These are phyloP conservation scores for Leccinum pellstonianum DNA, from an alignment of 768 basidiomycete genomes.

Conservation along the genomic window DNA sequence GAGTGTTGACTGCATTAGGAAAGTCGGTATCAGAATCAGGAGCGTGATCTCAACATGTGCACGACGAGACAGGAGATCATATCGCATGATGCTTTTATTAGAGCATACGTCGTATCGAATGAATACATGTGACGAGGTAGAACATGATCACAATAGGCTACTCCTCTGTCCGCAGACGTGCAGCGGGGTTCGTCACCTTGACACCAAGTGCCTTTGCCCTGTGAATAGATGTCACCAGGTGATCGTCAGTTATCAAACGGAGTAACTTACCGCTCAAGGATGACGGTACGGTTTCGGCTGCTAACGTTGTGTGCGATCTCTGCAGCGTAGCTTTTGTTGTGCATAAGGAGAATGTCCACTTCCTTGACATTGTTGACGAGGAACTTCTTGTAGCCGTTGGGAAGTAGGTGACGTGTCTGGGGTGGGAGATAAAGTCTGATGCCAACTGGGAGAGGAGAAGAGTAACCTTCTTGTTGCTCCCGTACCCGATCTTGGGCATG, in stretches of 20 bases:
- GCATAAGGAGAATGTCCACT: constrained; percentile 94
- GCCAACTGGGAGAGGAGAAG: constrained; percentile 3
- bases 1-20: constrained; percentile 28
- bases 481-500: constrained; percentile 91
- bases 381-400: constrained; percentile 95
- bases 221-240: constrained; percentile 15
- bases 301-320: constrained; percentile 97
- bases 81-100: constrained; percentile 23
- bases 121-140: constrained; percentile 44
- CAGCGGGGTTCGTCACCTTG: constrained; percentile 93
- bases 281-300: constrained; percentile 89
- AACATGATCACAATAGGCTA: constrained; percentile 42
- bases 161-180: constrained; percentile 94
- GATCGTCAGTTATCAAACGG: background rate
- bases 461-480: constrained; percentile 78
- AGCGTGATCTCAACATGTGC: background rate
- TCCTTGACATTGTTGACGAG: constrained; percentile 92
- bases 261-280: constrained; percentile 74
- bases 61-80: constrained; percentile 6
- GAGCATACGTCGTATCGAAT: constrained; percentile 51
- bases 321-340: constrained; percentile 94
- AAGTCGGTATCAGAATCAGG: constrained; percentile 3
- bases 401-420: constrained; percentile 91
- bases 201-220: constrained; percentile 85
- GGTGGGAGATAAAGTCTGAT: constrained; percentile 5